phyloP scores from a whole-genome alignment of 2,329 filamentous ascomycete genomes.

The Alternaria novae-zelandiae region DNA sequence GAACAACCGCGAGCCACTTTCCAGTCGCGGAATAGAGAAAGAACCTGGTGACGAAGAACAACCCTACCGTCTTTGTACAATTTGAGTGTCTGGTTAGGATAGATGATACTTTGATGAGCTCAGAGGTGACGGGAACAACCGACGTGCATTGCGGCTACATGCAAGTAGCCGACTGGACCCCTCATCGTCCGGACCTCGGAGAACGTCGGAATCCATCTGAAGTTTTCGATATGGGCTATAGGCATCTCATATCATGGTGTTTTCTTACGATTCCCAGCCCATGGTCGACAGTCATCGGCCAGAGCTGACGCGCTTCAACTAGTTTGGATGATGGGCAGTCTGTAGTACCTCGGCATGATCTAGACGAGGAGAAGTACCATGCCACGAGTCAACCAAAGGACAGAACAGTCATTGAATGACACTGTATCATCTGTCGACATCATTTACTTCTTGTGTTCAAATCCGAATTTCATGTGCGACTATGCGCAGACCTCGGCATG shows the following conservation, averaged over 20 bases:
- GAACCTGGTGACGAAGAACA: neutral
- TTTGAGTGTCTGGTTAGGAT: neutral
- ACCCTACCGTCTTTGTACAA: neutral
- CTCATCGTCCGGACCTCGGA: conserved; percentile 10
- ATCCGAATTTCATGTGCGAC: neutral
- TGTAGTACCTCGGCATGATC: neutral
- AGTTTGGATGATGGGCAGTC: neutral
- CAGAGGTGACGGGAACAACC: conserved; percentile 12
- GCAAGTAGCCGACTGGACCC: conserved; percentile 23
- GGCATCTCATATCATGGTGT: neutral
- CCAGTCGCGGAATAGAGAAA: neutral
- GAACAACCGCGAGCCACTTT: neutral
- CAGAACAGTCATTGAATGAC: neutral
- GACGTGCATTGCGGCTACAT: conserved; percentile 16
- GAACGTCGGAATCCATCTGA: neutral
- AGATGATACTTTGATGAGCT: conserved; percentile 1
- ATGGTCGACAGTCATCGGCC: neutral
- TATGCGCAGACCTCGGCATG: neutral
- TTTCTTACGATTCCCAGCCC: neutral
- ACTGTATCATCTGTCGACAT: neutral
- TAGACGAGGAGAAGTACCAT: neutral
- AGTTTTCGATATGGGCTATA: neutral
- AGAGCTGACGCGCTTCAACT: neutral
- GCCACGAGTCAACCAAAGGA: neutral
- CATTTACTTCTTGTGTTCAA: neutral